Evolutionary conservation across 2,329 filamentous ascomycete species (phyloP), one percentile per base, ranked within the genome.

Genomic region (Penicillium sp.): DNA sequence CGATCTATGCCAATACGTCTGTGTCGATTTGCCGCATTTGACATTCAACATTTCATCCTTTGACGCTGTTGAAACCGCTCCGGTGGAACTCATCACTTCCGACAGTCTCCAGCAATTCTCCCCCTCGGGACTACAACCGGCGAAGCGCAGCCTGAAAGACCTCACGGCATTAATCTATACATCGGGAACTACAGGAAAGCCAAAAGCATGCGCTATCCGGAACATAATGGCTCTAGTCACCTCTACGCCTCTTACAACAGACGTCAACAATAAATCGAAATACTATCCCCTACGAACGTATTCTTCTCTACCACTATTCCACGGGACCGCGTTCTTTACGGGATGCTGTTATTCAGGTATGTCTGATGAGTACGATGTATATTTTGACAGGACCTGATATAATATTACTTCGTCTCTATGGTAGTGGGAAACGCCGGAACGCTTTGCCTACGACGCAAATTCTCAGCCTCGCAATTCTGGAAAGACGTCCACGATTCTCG

Each of bases 241-340:
- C 3, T 68, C 70, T 1, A 72, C 54, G 7, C 63, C 72, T 0
- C 50, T 64, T 0, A 58, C 67, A 3, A 37, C 52, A 13, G 74
- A 76, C 46, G 46, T 57, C 37, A 57, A 62, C 14, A 63, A 70
- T 26, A 67, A 59, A 0, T 57, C 63, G 11, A 72, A 69, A 49
- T 75, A 75, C 56, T 70, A 66, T 23, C 68, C 69, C 1, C 51
- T 76, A 10, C 71, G 74, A 6, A 74, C 66, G 11, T 77, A 76
- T 49, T 75, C 70, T 3, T 64, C 71, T 6, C 63, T 77, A 7
- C 74, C 74, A 0, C 62, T 76, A 13, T 77, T 75, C 60, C 74
- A 77, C 55, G 74, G 72, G 39, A 76, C 74, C 0, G 73, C 69
- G 5, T 68, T 74, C 47, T 74, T 75, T 44, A 70, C 67, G 0